Percentiles rank a stretch among this genome's conserved stretches.
Evolutionary conservation across 1,284 basidiomycete genomes (phyloP).

Genomic region (Xanthoconium separans): DNA sequence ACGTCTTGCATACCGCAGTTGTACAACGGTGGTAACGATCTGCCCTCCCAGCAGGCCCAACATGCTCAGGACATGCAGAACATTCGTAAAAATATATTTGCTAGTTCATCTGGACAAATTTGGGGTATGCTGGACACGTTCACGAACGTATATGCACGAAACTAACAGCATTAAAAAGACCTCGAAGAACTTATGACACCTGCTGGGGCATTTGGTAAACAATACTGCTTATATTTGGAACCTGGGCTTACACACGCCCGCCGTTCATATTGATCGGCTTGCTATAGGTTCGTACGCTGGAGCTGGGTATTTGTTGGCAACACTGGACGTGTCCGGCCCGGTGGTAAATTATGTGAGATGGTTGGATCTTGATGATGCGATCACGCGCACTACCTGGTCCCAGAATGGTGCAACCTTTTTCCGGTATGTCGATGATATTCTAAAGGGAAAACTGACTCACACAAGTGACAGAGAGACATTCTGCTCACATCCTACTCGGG

Average conservation of each 20-base stretch:
- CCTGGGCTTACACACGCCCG: neutral
- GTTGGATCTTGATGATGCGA: slow-evolving; percentile 65
- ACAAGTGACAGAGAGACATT: slow-evolving; percentile 53
- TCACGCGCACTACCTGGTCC: slow-evolving; percentile 59
- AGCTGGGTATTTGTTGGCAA: slow-evolving; percentile 61
- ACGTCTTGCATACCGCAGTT: slow-evolving; percentile 29
- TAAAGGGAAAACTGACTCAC: neutral
- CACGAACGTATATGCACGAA: neutral
- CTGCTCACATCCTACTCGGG: slow-evolving; percentile 62
- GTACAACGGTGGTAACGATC: slow-evolving; percentile 72
- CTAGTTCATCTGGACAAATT: slow-evolving; percentile 57
- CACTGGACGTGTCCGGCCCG: slow-evolving; percentile 41
- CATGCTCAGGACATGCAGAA: slow-evolving; percentile 51
- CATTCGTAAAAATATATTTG: slow-evolving; percentile 58
- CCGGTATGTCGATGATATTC: slow-evolving; percentile 40
- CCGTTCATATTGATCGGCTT: neutral
- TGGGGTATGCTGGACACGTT: slow-evolving; percentile 41
- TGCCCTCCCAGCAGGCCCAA: slow-evolving; percentile 41
- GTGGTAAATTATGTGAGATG: slow-evolving; percentile 58
- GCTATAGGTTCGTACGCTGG: slow-evolving; percentile 63
- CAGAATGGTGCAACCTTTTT: slow-evolving; percentile 44
- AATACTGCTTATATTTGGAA: neutral
- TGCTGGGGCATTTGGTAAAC: slow-evolving; percentile 62
- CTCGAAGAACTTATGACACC: slow-evolving; percentile 51
- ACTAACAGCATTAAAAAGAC: slow-evolving; percentile 38